These are phyloP conservation scores for Salvia rosmarinus DNA, from an alignment of 257 asterid species.

Conservation along the genomic window DNA sequence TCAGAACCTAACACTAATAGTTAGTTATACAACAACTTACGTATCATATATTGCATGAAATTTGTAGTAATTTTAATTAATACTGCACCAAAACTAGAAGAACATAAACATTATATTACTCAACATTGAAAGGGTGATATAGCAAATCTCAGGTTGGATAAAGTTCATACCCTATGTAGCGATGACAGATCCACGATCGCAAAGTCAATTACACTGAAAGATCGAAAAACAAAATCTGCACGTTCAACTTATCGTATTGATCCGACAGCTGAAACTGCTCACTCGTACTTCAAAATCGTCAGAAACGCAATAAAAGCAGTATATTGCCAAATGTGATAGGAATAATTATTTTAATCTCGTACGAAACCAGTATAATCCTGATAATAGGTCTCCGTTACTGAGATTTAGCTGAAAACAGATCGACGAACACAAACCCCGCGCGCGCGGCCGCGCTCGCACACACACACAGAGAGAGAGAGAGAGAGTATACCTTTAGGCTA, in stretches of 20 bases:
- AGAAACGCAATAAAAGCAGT: constrained; percentile 12
- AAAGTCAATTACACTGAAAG: constrained; percentile 7
- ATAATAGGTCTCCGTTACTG: neutral
- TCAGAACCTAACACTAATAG: neutral
- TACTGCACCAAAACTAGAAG: constrained; percentile 5
- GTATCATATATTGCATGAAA: neutral
- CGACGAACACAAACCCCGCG: neutral
- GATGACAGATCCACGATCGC: neutral
- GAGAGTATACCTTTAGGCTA: neutral
- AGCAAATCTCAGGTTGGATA: neutral
- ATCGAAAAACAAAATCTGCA: neutral
- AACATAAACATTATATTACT: too few relatives aligned
- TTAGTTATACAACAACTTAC: neutral
- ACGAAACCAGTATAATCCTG: neutral
- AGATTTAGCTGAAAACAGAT: constrained; percentile 20
- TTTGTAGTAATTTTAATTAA: neutral
- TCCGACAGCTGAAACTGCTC: neutral
- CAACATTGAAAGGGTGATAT: constrained; percentile 3
- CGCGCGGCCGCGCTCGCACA: too few relatives aligned
- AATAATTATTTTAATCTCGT: neutral
- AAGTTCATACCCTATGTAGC: neutral
- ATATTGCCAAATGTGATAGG: constrained; percentile 4
- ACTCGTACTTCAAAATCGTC: constrained; percentile 11
- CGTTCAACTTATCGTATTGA: neutral
- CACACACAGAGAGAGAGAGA: too few relatives aligned